Conservation (phyloP, 2,329 filamentous ascomycete species). For the Diplodia intermedia region DNA sequence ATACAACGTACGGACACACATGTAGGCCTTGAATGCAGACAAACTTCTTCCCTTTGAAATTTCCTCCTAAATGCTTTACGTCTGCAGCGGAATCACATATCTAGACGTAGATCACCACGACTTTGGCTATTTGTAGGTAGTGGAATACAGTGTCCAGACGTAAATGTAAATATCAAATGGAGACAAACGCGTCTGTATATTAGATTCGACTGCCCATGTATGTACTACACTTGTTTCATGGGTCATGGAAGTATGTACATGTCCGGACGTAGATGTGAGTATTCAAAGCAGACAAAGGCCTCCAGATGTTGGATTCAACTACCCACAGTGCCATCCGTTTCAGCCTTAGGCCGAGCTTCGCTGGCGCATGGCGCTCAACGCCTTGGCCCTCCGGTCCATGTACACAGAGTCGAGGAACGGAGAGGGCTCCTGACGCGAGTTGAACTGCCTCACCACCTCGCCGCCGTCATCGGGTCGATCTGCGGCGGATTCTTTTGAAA, state of each 20-base stretch:
- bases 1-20: too few relatives aligned
- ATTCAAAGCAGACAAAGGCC: neutral
- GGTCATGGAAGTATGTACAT: neutral
- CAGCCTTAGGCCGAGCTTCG: neutral
- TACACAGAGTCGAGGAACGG: constrained; percentile 21
- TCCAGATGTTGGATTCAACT: neutral
- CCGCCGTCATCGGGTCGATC: neutral
- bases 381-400: constrained; percentile 3
- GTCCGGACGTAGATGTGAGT: neutral
- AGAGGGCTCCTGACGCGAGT: constrained; percentile 22
- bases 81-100: neutral
- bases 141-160: too few relatives aligned
- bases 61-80: neutral
- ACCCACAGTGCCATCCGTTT: too few relatives aligned
- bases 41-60: neutral
- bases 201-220: too few relatives aligned
- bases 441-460: neutral
- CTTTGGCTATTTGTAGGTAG: too few relatives aligned
- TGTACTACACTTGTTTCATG: too few relatives aligned
- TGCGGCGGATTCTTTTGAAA: neutral
- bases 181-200: neutral
- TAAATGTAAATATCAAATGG: neutral
- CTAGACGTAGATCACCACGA: neutral
- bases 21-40: neutral
- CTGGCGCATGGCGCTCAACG: constrained; percentile 13